phyloP scores from a whole-genome alignment of 345 rosid species.

The Euphorbia tirucalli region DNA sequence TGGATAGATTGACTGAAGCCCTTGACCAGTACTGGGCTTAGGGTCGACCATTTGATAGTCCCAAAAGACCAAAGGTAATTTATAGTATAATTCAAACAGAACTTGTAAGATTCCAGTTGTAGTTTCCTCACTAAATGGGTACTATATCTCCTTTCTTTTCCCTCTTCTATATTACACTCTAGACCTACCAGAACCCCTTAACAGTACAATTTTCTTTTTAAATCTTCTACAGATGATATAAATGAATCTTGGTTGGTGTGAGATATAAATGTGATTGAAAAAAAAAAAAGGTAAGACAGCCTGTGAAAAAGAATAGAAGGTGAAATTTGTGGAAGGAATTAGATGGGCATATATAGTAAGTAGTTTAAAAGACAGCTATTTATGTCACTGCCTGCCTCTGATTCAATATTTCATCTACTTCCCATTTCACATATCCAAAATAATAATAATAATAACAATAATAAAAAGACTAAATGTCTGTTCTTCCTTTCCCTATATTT shows the following conservation, averaged over 20 bases:
- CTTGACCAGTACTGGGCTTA: neutral
- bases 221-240: neutral
- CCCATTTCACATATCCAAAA: neutral
- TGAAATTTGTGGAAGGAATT: neutral
- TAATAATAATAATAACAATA: no score
- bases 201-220: no score
- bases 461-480: no score
- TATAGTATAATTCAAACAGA: no score
- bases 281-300: neutral
- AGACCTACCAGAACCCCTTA: neutral
- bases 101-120: no score
- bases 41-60: neutral
- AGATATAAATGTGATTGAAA: slow-evolving; percentile 5
- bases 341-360: neutral
- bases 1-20: no score
- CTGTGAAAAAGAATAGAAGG: neutral
- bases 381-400: neutral
- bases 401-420: slow-evolving; percentile 2
- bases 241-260: slow-evolving; percentile 11
- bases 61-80: no score
- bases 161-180: no score
- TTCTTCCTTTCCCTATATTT: no score
- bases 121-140: no score
- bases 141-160: no score
- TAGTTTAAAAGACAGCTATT: neutral